Evolutionary conservation across 202 grass and related monocot genomes (phyloP).

Genomic region (Brachypodium distachyon): DNA sequence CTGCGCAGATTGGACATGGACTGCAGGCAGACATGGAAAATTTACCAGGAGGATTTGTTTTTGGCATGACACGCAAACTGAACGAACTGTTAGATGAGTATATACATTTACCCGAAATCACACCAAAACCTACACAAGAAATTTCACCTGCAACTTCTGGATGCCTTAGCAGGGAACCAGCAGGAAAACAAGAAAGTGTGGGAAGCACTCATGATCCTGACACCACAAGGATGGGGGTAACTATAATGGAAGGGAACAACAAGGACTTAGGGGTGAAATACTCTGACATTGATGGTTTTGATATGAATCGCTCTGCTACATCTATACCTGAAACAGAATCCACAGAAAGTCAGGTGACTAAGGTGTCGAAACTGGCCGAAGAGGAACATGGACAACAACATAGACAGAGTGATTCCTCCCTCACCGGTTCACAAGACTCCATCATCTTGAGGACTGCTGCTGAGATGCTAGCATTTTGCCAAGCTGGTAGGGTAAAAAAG

Average conservation of each 20-base stretch:
- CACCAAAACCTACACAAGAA: conserved; percentile 9
- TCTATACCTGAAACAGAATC: conserved; percentile 13
- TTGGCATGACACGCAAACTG: conserved; percentile 25
- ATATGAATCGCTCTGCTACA: neutral
- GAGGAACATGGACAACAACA: neutral
- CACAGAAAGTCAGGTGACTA: conserved; percentile 2
- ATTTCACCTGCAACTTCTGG: neutral
- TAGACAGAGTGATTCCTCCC: conserved; percentile 4
- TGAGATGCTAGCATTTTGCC: conserved; percentile 31
- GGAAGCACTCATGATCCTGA: neutral
- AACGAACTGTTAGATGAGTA: conserved; percentile 30
- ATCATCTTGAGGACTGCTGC: conserved; percentile 25
- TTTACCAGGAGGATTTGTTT: conserved; percentile 24
- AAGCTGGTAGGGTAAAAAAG: conserved; percentile 36
- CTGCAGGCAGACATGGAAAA: conserved; percentile 27
- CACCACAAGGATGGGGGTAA: neutral
- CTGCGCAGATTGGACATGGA: conserved; percentile 2
- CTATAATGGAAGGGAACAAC: neutral
- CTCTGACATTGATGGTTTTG: conserved; percentile 7
- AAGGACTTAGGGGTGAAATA: conserved; percentile 17
- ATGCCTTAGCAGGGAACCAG: conserved; percentile 9
- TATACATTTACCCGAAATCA: conserved; percentile 14
- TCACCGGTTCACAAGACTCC: neutral
- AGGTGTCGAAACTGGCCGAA: neutral
- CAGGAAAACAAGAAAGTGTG: conserved; percentile 25